Evolutionary conservation across 2,329 filamentous ascomycete species (phyloP).

Genomic region (Fusarium poae): DNA sequence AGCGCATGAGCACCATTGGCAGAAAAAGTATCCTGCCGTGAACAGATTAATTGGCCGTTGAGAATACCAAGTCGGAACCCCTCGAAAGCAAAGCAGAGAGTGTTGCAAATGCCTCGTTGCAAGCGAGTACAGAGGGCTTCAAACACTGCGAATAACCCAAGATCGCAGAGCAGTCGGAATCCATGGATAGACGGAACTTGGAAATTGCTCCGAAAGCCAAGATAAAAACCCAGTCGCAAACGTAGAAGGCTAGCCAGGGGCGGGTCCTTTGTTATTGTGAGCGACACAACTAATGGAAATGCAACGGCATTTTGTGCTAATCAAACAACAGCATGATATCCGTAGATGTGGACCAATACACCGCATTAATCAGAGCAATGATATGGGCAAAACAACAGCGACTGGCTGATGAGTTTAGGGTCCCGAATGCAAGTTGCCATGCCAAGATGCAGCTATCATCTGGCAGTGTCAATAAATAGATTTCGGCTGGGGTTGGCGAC

Average conservation of each 20-base stretch:
- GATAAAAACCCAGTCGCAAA: conserved; percentile 1
- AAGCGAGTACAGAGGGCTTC: conserved; percentile 25
- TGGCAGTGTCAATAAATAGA: conserved; percentile 30
- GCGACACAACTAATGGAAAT: conserved; percentile 24
- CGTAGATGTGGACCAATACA: conserved; percentile 22
- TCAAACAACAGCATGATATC: conserved; percentile 12
- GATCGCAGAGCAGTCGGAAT: conserved; percentile 10
- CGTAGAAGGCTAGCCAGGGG: conserved; percentile 23
- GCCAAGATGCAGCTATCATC: conserved; percentile 37
- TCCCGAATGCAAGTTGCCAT: conserved; percentile 4
- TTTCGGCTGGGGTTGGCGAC: conserved; percentile 7
- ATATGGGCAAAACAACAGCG: conserved; percentile 8
- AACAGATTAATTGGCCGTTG: conserved; percentile 15
- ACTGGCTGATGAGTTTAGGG: conserved; percentile 24
- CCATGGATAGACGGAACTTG: conserved; percentile 1
- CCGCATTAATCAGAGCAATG: conserved; percentile 19
- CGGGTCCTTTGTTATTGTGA: conserved; percentile 30
- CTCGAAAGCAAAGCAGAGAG: conserved; percentile 1
- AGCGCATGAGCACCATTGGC: conserved; percentile 19
- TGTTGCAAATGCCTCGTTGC: conserved; percentile 16
- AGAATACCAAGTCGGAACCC: background rate
- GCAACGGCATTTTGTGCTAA: conserved; percentile 14
- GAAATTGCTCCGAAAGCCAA: conserved; percentile 18
- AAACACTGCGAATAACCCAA: conserved; percentile 8
- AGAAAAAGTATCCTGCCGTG: conserved; percentile 32